Conservation (phyloP, 179 eudicot genomes). For the Spergularia azorica region DNA sequence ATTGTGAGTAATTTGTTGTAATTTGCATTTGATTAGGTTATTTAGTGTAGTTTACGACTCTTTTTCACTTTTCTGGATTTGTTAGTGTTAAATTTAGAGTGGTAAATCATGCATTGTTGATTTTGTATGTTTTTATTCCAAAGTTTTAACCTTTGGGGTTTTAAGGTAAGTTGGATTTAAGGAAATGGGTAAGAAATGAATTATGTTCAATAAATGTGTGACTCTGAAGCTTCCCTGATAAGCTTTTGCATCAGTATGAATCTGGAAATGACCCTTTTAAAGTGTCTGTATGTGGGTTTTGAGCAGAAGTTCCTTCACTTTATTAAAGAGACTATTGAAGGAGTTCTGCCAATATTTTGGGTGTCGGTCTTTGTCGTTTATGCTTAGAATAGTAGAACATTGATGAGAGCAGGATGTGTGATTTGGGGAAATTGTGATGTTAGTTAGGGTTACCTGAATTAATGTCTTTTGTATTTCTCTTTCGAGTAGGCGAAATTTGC, state of each 20-base stretch:
- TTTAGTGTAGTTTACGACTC: neutral
- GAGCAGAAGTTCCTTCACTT: neutral
- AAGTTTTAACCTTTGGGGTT: neutral
- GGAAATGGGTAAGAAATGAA: no score
- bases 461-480: neutral
- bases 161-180: neutral
- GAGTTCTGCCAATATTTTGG: no score
- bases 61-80: neutral
- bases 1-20: neutral
- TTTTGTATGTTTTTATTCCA: neutral
- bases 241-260: neutral
- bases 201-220: no score
- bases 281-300: slow-evolving; percentile 7
- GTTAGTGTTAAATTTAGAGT: neutral
- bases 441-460: neutral
- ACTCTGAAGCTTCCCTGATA: neutral
- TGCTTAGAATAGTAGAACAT: neutral
- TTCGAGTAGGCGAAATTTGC: neutral
- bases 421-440: neutral
- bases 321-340: neutral
- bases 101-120: neutral
- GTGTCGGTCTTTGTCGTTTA: neutral
- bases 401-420: neutral
- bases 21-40: neutral
- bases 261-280: neutral